Evolutionary conservation across 2,329 filamentous ascomycete species (phyloP).

Genomic region (Lojkania enalia): DNA sequence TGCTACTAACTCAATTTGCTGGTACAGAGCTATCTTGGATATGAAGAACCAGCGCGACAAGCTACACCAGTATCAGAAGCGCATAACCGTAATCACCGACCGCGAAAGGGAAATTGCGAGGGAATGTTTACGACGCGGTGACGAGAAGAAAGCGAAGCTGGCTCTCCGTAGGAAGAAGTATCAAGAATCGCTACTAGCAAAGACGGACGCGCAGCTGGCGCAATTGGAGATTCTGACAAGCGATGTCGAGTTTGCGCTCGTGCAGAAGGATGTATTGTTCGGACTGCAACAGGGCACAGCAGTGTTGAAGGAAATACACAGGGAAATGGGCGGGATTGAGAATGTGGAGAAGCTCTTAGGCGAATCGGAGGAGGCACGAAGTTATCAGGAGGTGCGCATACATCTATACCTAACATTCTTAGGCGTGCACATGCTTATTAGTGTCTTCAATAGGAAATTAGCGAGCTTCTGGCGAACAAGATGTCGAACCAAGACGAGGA

Average conservation of each 20-base stretch:
- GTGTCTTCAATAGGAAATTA: constrained; percentile 70
- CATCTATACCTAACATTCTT: not conserved
- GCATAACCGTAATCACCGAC: constrained; percentile 81
- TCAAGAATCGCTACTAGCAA: constrained; percentile 83
- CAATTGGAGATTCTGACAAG: constrained; percentile 87
- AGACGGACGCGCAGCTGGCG: constrained; percentile 92
- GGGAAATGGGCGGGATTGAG: constrained; percentile 93
- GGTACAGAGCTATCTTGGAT: constrained; percentile 84
- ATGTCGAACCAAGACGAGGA: constrained; percentile 97
- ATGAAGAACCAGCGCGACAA: constrained; percentile 98
- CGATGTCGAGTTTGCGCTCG: constrained; percentile 91
- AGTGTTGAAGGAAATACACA: constrained; percentile 87
- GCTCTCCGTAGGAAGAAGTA: constrained; percentile 95
- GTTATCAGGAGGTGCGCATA: constrained; percentile 77
- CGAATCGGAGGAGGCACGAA: constrained; percentile 85
- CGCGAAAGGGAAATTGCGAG: constrained; percentile 85
- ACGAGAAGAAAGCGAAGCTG: constrained; percentile 80
- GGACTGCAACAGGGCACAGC: constrained; percentile 89
- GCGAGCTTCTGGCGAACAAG: constrained; percentile 82
- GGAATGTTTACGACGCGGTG: constrained; percentile 76
- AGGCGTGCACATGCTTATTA: not conserved
- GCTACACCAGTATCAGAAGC: constrained; percentile 92
- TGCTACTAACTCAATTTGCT: too few relatives aligned
- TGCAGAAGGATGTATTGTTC: constrained; percentile 95
- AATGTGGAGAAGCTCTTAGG: constrained; percentile 94